Evolutionary conservation across 345 rosid genomes (phyloP).

Genomic region (Cardamine resedifolia): DNA sequence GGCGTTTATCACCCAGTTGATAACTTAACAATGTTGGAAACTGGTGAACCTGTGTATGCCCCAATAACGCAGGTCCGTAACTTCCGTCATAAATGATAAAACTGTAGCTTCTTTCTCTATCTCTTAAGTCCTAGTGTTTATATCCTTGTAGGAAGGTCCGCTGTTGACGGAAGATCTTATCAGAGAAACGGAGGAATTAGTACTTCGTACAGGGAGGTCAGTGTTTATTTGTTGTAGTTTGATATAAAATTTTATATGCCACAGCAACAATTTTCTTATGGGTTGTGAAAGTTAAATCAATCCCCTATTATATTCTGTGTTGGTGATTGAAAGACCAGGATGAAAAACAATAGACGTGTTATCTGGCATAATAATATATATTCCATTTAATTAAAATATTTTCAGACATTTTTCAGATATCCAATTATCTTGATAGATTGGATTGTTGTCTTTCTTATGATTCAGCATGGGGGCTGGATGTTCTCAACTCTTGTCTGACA

Average conservation of each 20-base stretch:
- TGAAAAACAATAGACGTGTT: neutral
- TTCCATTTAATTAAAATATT: conserved; percentile 13
- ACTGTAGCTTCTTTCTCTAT: neutral
- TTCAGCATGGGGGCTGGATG: conserved; percentile 98
- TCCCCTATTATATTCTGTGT: neutral
- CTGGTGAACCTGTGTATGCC: conserved; percentile 82
- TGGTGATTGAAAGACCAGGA: conserved; percentile 4
- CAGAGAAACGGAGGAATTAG: conserved; percentile 90
- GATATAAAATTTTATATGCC: neutral
- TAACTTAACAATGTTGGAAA: conserved; percentile 81
- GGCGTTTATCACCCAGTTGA: conserved; percentile 57
- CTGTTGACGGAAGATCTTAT: conserved; percentile 95
- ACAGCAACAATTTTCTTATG: neutral
- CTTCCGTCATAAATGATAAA: conserved; percentile 23
- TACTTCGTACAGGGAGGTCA: conserved; percentile 96
- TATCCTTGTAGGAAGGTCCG: conserved; percentile 76
- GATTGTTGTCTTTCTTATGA: conserved; percentile 38
- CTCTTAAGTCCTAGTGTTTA: conserved; percentile 22
- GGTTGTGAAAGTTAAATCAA: neutral
- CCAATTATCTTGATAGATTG: conserved; percentile 31
- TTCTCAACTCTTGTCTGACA: conserved; percentile 97
- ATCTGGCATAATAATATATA: neutral
- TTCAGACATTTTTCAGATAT: conserved; percentile 21
- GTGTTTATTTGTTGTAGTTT: conserved; percentile 9
- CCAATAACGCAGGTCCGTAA: conserved; percentile 81